Percentiles rank a stretch among this genome's conserved stretches.
Conservation (phyloP, 345 rosid genomes). For the Raphanus sativus region DNA sequence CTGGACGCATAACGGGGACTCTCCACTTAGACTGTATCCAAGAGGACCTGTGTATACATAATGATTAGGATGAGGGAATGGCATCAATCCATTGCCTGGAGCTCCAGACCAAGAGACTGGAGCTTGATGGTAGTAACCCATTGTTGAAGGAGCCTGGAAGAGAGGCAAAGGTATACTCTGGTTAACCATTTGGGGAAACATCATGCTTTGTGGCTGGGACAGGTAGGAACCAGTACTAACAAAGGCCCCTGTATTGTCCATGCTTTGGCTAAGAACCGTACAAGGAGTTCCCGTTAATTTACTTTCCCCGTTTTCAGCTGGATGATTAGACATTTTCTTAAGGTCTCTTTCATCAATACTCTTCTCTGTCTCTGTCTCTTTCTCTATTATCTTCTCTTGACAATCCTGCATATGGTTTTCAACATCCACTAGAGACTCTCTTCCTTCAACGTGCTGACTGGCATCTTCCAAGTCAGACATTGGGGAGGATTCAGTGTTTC, state of each 20-base stretch:
- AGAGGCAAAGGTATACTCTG: conserved; percentile 57
- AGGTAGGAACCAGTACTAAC: conserved; percentile 40
- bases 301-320: conserved; percentile 37
- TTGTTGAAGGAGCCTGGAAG: conserved; percentile 63
- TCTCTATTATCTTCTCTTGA: conserved; percentile 38
- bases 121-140: conserved; percentile 81
- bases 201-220: conserved; percentile 44
- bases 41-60: conserved; percentile 62
- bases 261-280: conserved; percentile 39
- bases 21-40: conserved; percentile 61
- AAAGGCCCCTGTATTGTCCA: conserved; percentile 43
- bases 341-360: conserved; percentile 28
- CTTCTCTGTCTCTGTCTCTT: conserved; percentile 7
- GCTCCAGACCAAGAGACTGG: conserved; percentile 76
- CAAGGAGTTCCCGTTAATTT: conserved; percentile 40
- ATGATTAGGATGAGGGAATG: conserved; percentile 57
- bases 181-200: conserved; percentile 41
- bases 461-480: conserved; percentile 84
- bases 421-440: conserved; percentile 44
- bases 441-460: conserved; percentile 63
- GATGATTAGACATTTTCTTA: conserved; percentile 36
- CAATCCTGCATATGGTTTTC: conserved; percentile 43
- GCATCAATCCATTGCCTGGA: conserved; percentile 61
- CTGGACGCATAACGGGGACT: conserved; percentile 64
- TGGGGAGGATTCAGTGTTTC: conserved; percentile 70